Evolutionary conservation across 2,329 filamentous ascomycete genomes (phyloP).

Genomic region (Fusarium cyanostomum): DNA sequence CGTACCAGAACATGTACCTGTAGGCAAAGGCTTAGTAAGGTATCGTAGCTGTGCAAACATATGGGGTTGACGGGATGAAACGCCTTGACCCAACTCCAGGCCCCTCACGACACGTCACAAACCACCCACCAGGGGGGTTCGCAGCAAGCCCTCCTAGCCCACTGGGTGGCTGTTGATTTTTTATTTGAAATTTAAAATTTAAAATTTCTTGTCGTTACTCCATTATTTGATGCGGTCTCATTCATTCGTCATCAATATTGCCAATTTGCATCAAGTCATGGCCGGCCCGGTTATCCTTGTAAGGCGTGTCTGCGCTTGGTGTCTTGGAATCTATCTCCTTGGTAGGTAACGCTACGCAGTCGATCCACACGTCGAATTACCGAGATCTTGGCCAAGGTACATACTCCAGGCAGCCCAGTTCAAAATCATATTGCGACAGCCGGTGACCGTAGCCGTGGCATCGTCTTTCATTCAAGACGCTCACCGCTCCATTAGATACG

Average conservation of each 20-base stretch:
- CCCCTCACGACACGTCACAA: conserved; percentile 44
- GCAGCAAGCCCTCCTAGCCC: conserved; percentile 29
- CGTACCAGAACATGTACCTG: conserved; percentile 10
- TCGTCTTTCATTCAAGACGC: conserved; percentile 3
- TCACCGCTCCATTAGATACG: conserved; percentile 37
- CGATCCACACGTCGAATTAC: no score
- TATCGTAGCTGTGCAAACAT: conserved; percentile 34
- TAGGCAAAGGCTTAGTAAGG: conserved; percentile 19
- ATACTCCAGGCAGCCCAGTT: neutral
- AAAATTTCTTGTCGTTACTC: neutral
- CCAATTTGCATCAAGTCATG: conserved; percentile 6
- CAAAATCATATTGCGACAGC: neutral
- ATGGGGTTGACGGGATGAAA: conserved; percentile 42
- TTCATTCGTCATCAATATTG: conserved; percentile 2
- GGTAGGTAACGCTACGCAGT: no score
- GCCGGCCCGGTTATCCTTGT: conserved; percentile 12
- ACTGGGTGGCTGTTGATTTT: conserved; percentile 16
- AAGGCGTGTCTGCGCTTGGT: neutral
- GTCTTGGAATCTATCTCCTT: neutral
- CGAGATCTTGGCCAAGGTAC: neutral
- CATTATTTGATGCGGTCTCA: neutral
- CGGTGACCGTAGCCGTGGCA: neutral
- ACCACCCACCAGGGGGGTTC: conserved; percentile 33
- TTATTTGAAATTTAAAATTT: no score
- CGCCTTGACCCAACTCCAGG: conserved; percentile 37